Conservation (phyloP, 495 filamentous ascomycete species). For the Penicillium canariense region DNA sequence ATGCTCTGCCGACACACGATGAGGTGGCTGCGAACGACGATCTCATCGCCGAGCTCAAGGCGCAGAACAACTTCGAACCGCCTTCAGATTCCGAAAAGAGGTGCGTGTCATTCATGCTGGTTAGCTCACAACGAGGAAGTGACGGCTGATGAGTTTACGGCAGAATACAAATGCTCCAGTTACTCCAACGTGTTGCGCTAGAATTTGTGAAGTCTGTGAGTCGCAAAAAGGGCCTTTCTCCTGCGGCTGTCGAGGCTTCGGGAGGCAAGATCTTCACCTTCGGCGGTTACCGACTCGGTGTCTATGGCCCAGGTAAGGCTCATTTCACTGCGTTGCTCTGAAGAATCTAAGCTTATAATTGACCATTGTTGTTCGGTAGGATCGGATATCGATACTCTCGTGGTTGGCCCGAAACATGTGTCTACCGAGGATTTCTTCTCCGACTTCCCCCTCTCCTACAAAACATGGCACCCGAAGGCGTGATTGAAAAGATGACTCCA, state of each 20-base stretch:
- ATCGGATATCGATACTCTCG: slow-evolving; percentile 95
- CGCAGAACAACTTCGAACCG: slow-evolving; percentile 87
- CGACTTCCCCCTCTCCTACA: slow-evolving; percentile 75
- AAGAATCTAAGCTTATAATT: neutral
- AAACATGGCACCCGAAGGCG: slow-evolving; percentile 67
- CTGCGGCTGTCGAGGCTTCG: slow-evolving; percentile 70
- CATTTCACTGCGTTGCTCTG: neutral
- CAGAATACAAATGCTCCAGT: slow-evolving; percentile 55
- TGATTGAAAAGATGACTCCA: slow-evolving; percentile 79
- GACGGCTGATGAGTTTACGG: slow-evolving; percentile 11
- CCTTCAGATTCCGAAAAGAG: slow-evolving; percentile 75
- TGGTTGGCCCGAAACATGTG: slow-evolving; percentile 86
- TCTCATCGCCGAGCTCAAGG: slow-evolving; percentile 73
- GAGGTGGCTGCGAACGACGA: slow-evolving; percentile 74
- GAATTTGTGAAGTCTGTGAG: slow-evolving; percentile 82
- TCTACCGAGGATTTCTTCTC: slow-evolving; percentile 86
- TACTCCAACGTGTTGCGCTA: slow-evolving; percentile 72
- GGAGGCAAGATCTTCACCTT: slow-evolving; percentile 92
- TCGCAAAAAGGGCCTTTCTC: slow-evolving; percentile 71
- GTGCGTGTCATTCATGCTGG: slow-evolving; percentile 34
- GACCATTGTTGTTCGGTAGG: slow-evolving; percentile 43
- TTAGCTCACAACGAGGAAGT: neutral
- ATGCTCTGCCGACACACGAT: slow-evolving; percentile 64
- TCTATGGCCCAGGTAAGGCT: slow-evolving; percentile 78
- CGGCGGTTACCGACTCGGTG: slow-evolving; percentile 90